Conservation (phyloP, 1,284 basidiomycete genomes). For the Cryptococcus hybrid region DNA sequence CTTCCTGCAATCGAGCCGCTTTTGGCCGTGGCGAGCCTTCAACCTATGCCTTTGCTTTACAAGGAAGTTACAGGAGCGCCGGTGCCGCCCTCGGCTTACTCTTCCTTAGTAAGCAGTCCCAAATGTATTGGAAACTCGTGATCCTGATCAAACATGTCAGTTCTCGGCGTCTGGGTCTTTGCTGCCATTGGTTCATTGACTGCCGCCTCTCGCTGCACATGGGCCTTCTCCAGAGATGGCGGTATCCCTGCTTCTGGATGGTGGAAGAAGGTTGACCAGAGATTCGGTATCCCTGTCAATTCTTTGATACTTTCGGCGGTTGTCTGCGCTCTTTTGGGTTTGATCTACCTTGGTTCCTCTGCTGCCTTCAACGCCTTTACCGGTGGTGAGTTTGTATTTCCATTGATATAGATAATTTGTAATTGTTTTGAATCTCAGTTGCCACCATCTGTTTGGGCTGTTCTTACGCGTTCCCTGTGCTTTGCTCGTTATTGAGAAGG, state of each 20-base stretch:
- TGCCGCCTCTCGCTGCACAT: conserved; percentile 51
- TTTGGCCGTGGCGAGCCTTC: conserved; percentile 47
- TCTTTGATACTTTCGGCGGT: conserved; percentile 49
- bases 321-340: conserved; percentile 49
- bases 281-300: conserved; percentile 49
- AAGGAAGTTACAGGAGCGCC: conserved; percentile 48
- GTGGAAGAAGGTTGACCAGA: conserved; percentile 49
- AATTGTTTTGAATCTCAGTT: conserved; percentile 13
- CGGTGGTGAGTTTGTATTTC: conserved; percentile 24
- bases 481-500: conserved; percentile 45
- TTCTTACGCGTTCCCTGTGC: conserved; percentile 51
- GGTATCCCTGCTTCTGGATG: conserved; percentile 49
- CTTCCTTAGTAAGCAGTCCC: conserved; percentile 43
- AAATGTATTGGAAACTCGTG: not conserved
- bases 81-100: conserved; percentile 52
- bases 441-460: conserved; percentile 45
- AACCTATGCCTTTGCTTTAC: conserved; percentile 53
- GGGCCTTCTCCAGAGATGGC: conserved; percentile 53
- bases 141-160: conserved; percentile 8
- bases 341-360: conserved; percentile 46
- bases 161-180: conserved; percentile 53
- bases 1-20: conserved; percentile 50
- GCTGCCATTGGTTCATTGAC: conserved; percentile 53
- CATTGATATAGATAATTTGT: not conserved
- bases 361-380: conserved; percentile 45